These are phyloP conservation scores for Neurospora sp. DNA, from an alignment of 2,329 filamentous ascomycete species.

Conservation along the genomic window DNA sequence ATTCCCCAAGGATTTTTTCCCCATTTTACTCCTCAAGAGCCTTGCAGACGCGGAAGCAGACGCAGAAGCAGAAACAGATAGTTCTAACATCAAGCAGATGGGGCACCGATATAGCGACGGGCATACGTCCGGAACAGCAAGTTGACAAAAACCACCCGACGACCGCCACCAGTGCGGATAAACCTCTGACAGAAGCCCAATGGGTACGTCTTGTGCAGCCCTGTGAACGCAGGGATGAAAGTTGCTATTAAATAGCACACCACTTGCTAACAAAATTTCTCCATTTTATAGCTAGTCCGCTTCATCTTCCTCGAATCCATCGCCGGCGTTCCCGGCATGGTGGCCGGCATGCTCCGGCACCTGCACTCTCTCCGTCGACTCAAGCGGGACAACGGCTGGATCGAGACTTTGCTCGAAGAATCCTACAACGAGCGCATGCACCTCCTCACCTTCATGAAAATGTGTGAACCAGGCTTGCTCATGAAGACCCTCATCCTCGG, in stretches of 20 bases:
- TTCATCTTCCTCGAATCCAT: conserved; percentile 94
- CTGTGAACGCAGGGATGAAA: background rate
- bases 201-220: conserved; percentile 43
- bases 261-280: conserved; percentile 7
- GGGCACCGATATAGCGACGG: conserved; percentile 73
- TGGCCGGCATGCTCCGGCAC: conserved; percentile 88
- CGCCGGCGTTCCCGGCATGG: conserved; percentile 93
- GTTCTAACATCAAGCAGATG: conserved; percentile 42
- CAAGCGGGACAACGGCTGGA: conserved; percentile 93
- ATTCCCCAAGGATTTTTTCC: background rate
- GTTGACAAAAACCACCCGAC: conserved; percentile 48
- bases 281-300: conserved; percentile 47
- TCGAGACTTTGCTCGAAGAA: conserved; percentile 83
- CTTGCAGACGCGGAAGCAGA: background rate
- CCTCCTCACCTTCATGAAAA: conserved; percentile 72
- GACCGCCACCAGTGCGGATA: conserved; percentile 39
- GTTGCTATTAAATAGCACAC: background rate
- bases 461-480: conserved; percentile 71
- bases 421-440: conserved; percentile 93
- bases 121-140: conserved; percentile 61
- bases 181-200: conserved; percentile 70
- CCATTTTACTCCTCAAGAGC: background rate
- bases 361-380: conserved; percentile 73
- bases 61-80: background rate
- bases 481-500: conserved; percentile 84